Percentiles rank a stretch among this genome's conserved stretches.
Conservation (phyloP, 2,329 filamentous ascomycete species). For the Phyllosticta ampelicida region DNA sequence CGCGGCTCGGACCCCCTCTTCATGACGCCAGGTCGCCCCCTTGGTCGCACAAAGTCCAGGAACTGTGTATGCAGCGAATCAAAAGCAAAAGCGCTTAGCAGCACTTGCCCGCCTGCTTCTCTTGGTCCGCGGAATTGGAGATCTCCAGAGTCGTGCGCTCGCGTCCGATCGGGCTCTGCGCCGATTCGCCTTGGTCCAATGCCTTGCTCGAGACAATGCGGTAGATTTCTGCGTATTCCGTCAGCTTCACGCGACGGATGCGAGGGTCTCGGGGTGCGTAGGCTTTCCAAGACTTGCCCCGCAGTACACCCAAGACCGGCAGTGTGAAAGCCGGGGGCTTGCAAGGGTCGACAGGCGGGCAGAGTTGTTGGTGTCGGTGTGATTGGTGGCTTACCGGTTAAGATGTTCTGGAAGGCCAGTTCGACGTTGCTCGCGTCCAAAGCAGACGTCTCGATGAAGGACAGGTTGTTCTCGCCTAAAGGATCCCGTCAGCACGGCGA, state of each 20-base stretch:
- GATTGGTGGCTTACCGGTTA: slow-evolving; percentile 61
- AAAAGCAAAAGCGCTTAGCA: slow-evolving; percentile 43
- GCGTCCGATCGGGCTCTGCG: slow-evolving; percentile 64
- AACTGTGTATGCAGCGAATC: slow-evolving; percentile 11
- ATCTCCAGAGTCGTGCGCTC: slow-evolving; percentile 71
- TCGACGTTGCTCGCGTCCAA: slow-evolving; percentile 98
- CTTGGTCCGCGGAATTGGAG: slow-evolving; percentile 71
- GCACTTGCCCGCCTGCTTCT: slow-evolving; percentile 71
- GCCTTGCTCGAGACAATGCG: slow-evolving; percentile 98
- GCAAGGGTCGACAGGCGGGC: too few relatives aligned
- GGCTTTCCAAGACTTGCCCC: too few relatives aligned
- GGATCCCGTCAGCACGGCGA: not conserved
- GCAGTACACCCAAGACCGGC: too few relatives aligned
- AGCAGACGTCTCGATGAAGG: slow-evolving; percentile 98
- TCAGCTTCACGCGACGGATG: not conserved
- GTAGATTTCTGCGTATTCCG: slow-evolving; percentile 75
- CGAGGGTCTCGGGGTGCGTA: not conserved
- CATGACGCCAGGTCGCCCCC: slow-evolving; percentile 9
- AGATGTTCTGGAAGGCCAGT: slow-evolving; percentile 97
- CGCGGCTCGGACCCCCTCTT: slow-evolving; percentile 3
- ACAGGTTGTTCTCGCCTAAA: slow-evolving; percentile 89
- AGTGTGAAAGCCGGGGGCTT: too few relatives aligned
- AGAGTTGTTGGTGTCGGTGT: too few relatives aligned
- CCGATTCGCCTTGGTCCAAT: slow-evolving; percentile 76
- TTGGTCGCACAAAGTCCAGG: slow-evolving; percentile 5